Evolutionary conservation across 2,329 filamentous ascomycete genomes (phyloP), one percentile per base, ranked within the genome.

Genomic region (Penicillium psychrosexuale): DNA sequence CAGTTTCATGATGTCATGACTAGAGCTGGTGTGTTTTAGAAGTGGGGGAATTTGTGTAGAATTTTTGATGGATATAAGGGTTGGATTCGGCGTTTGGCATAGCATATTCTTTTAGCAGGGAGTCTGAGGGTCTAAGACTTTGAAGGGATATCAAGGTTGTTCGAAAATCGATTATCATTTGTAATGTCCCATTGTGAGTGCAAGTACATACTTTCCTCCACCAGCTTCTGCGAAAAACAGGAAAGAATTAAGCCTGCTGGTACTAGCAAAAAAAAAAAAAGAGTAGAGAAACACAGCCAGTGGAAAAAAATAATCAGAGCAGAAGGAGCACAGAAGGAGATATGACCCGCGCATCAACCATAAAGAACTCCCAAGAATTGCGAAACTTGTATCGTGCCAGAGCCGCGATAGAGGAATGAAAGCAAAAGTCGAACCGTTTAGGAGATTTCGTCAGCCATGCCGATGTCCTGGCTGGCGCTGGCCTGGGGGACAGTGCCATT

Each of bases 1-100:
- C 90, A 97, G 68, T 96, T 96, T 75, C 88, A 91, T 73, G 84
- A 84, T 51, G 89, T 96, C 5, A 93, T 96, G 91, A 83, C 80
- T 61, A 80, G 89, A 65, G 92, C 91, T 6, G 91, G 91, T 1
- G 86, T 92, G 36, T 93, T 93, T 82, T 85, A 84, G 56, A 39
- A 19, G 19, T 15, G 17, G 13, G 1, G 11, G 28, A 19, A 19
- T 47, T 33, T 42, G 17, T 44, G 47, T 42, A 43, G n/a, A 50
- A 19, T 0, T n/a, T 47, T 53, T 45, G 46, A 1, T n/a, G 45
- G 50, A 55, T 43, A 52, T 59, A 55, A n/a, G 44, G 39, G 39
- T 31, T 33, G n/a, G 31, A 3, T 13, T 43, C 8, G 45, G 45
- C 37, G 37, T 50, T 49, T 30, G 22, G 7, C 12, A 34, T 19